Evolutionary conservation across 179 eudicot species (phyloP).

Genomic region (Beta lomatogona): DNA sequence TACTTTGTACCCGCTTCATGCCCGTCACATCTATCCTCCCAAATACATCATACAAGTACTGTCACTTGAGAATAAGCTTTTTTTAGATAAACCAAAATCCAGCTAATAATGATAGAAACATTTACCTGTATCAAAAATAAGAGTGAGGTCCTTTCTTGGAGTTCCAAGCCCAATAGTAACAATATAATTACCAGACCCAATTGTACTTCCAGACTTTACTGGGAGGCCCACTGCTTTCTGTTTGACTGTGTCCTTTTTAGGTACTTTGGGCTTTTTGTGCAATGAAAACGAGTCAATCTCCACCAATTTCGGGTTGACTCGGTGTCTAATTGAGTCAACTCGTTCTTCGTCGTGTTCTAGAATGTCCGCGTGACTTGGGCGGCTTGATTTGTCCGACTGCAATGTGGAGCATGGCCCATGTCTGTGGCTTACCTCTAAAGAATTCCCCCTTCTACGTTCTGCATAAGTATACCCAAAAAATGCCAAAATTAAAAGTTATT

Average conservation of each 20-base stretch:
- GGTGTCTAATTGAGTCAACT: conserved; percentile 50
- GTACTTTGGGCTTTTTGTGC: background rate
- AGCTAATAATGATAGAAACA: too few relatives aligned
- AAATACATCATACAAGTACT: too few relatives aligned
- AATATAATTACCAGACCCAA: conserved; percentile 65
- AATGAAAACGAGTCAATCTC: conserved; percentile 1
- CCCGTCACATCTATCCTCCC: too few relatives aligned
- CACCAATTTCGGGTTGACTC: conserved; percentile 23
- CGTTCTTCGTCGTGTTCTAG: conserved; percentile 52
- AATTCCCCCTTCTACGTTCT: conserved; percentile 16
- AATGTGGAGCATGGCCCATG: conserved; percentile 63
- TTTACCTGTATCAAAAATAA: conserved; percentile 60
- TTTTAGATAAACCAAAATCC: too few relatives aligned
- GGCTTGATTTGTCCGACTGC: conserved; percentile 18
- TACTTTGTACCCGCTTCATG: too few relatives aligned
- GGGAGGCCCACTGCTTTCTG: conserved; percentile 47
- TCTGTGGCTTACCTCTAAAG: conserved; percentile 53
- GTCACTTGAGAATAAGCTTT: too few relatives aligned
- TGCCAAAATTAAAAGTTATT: background rate
- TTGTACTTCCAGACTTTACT: conserved; percentile 49
- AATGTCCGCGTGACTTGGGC: conserved; percentile 42
- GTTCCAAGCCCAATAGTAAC: conserved; percentile 64
- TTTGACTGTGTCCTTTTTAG: background rate
- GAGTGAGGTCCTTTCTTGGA: conserved; percentile 50
- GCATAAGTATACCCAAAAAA: background rate